phyloP scores from a whole-genome alignment of 257 asterid genomes.

The Anisodus tanguticus region DNA sequence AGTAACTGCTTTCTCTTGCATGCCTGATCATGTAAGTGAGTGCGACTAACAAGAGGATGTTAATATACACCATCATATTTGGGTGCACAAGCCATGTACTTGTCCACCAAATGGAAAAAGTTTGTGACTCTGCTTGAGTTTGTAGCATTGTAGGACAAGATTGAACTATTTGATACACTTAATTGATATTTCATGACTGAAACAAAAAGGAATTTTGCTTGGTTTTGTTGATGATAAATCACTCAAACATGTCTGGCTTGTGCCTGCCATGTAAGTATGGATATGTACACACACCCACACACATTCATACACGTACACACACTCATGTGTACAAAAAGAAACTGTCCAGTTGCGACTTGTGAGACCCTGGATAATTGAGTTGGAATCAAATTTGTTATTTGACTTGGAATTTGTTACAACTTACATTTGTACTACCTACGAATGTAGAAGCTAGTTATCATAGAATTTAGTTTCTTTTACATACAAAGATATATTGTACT shows the following conservation, averaged over 20 bases:
- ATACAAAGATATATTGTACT: background rate
- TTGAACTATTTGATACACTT: conserved; percentile 13
- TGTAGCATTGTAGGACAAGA: conserved; percentile 17
- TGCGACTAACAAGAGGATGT: background rate
- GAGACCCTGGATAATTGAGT: conserved; percentile 2
- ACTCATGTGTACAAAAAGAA: background rate
- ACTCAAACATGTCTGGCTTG: conserved; percentile 23
- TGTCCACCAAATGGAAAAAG: background rate
- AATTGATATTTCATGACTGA: conserved; percentile 21
- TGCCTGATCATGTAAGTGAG: conserved; percentile 18
- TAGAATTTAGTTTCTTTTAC: background rate
- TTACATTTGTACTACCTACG: background rate
- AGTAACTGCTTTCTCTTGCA: conserved; percentile 21
- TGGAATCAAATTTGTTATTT: conserved; percentile 26
- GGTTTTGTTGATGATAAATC: conserved; percentile 25
- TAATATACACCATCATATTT: too few species aligned
- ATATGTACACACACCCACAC: background rate
- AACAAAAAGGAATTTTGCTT: background rate
- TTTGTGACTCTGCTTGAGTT: background rate
- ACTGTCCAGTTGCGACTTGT: conserved; percentile 13
- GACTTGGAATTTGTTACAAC: background rate
- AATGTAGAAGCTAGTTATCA: conserved; percentile 1
- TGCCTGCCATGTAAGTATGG: conserved; percentile 23
- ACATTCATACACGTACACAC: background rate
- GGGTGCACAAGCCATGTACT: too few species aligned